Evolutionary conservation across 129 eudicot species (phyloP).

Genomic region (Escallonia rubra): DNA sequence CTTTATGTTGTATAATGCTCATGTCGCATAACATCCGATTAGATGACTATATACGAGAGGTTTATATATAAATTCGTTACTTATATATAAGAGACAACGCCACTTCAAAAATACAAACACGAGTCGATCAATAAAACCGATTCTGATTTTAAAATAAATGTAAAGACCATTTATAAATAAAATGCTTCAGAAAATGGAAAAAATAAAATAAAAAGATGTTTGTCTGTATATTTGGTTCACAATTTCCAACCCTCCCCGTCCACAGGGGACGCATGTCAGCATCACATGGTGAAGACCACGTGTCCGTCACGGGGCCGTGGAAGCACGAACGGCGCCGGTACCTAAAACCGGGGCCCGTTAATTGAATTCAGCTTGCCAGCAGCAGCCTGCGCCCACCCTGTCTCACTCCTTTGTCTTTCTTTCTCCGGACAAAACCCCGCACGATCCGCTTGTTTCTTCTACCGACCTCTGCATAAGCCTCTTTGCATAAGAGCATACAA

Average conservation of each 20-base stretch:
- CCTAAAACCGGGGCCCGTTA: background rate
- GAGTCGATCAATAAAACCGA: background rate
- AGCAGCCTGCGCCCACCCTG: slow-evolving; percentile 9
- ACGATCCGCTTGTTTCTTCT: slow-evolving; percentile 17
- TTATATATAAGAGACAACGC: background rate
- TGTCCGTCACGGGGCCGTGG: slow-evolving; percentile 28
- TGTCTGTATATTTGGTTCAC: background rate
- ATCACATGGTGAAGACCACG: slow-evolving; percentile 35
- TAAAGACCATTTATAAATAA: no score
- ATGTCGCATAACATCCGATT: no score
- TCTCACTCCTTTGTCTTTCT: slow-evolving; percentile 1
- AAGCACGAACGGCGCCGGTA: slow-evolving; percentile 37
- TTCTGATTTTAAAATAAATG: background rate
- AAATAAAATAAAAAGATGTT: no score
- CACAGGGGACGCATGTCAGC: slow-evolving; percentile 25
- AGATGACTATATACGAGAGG: no score
- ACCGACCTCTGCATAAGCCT: background rate
- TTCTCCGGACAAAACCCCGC: slow-evolving; percentile 19
- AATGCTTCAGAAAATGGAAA: background rate
- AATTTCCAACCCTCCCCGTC: background rate
- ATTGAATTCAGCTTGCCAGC: background rate
- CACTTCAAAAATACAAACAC: no score
- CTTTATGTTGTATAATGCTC: no score
- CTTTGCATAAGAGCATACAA: background rate
- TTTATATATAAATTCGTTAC: no score